Conservation (phyloP, 768 basidiomycete species). For the Daedalea quercina region DNA sequence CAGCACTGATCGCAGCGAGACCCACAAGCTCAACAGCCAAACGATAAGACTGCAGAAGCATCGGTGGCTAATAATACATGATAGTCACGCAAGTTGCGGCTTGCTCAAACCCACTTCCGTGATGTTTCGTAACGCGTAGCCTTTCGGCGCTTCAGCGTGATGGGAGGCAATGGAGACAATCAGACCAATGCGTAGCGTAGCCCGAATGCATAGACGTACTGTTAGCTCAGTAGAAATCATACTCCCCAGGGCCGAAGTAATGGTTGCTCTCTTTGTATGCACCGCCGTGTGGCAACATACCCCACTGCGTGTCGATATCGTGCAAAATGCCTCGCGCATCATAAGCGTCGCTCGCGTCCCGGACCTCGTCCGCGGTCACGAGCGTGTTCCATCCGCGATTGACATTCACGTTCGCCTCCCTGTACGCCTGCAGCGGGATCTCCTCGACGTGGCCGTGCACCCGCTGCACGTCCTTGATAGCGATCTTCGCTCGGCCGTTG, state of each 20-base stretch:
- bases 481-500: background rate
- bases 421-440: background rate
- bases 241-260: background rate
- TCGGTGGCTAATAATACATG: too few relatives aligned
- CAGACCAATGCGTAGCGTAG: too few relatives aligned
- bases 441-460: background rate
- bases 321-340: background rate
- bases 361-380: background rate
- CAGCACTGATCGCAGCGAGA: too few relatives aligned
- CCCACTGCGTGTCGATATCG: background rate
- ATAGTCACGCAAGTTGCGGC: too few relatives aligned
- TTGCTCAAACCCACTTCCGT: too few relatives aligned
- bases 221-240: background rate
- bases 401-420: background rate
- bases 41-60: too few relatives aligned
- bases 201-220: too few relatives aligned
- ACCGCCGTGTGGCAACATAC: background rate
- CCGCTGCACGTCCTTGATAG: background rate
- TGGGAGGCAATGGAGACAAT: too few relatives aligned
- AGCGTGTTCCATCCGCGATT: background rate
- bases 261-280: background rate
- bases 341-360: background rate
- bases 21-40: too few relatives aligned
- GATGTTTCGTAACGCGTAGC: too few relatives aligned
- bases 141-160: too few relatives aligned